phyloP scores from a whole-genome alignment of 768 basidiomycete genomes.

The Tricholoma flavovirens region DNA sequence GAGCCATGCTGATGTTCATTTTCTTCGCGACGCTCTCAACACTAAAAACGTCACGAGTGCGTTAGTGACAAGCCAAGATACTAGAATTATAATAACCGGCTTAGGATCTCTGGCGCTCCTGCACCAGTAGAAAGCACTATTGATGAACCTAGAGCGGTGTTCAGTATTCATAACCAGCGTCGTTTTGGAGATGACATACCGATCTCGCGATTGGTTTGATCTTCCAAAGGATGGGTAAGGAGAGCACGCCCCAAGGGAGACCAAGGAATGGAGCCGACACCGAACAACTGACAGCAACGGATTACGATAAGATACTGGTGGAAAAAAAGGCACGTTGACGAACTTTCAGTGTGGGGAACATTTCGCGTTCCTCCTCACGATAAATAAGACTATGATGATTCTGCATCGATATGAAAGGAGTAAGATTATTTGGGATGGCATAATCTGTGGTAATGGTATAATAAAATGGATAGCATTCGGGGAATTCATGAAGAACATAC shows the following conservation, averaged over 20 bases:
- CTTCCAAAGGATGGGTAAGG: slow-evolving; percentile 34
- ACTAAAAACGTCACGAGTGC: not conserved
- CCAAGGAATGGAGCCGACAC: slow-evolving; percentile 56
- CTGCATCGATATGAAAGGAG: slow-evolving; percentile 66
- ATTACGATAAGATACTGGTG: not conserved
- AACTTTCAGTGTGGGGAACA: slow-evolving; percentile 56
- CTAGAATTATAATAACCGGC: slow-evolving; percentile 25
- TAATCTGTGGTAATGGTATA: slow-evolving; percentile 35
- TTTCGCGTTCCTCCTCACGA: slow-evolving; percentile 60
- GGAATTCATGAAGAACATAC: slow-evolving; percentile 20
- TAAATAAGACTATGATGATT: slow-evolving; percentile 59
- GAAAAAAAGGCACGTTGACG: not conserved
- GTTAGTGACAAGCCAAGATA: not conserved
- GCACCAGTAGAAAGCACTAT: slow-evolving; percentile 17
- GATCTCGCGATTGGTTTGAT: slow-evolving; percentile 37
- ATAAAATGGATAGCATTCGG: too few relatives aligned
- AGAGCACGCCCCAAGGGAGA: slow-evolving; percentile 49
- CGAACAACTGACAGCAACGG: slow-evolving; percentile 32
- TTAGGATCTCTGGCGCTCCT: slow-evolving; percentile 30
- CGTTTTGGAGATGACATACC: slow-evolving; percentile 15
- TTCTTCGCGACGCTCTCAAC: slow-evolving; percentile 47
- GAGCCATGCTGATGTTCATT: slow-evolving; percentile 49
- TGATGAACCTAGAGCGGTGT: slow-evolving; percentile 13
- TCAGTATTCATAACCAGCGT: not conserved
- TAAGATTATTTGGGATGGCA: slow-evolving; percentile 50